Base-by-base conservation (phyloP, 495 filamentous ascomycete species). In the Podospora comata region DNA sequence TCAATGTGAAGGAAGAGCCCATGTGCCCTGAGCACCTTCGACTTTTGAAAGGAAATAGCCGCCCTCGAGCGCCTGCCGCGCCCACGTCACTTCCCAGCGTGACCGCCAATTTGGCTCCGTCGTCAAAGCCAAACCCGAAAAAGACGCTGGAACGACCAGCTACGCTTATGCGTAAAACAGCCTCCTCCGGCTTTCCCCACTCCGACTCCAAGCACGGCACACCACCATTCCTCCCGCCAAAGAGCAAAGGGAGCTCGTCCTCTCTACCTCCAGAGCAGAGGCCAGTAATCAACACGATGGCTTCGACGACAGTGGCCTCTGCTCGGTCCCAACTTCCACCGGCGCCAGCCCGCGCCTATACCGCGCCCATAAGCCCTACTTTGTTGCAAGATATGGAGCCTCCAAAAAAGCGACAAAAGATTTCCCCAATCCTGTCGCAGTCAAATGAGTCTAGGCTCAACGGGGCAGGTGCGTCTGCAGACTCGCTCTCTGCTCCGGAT, bases 381-480 rank as follows among this genome's bases (percentile, higher is more conserved):
- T 11, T 15, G 28, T 20, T 19, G 28, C 0, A 11, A 56, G 55
- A 65, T 56, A 67, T 64, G 19, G 68, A 74, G 53, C 68, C 72
- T 11, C 18, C 58, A 11, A 68, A 60, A 48, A 77, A 74, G 23
- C 65, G 70, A 39, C 66, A 28, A 60, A 67, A 60, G 19, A 26
- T 68, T 5, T 67, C 73, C 48, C 44, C 66, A 11, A 20, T 70
- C 11, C 18, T 62, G 18, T 23, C 16, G 15, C 57, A 32, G 23
- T 66, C 65, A 6, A 61, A 60, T 11, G 65, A 70, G 18, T 1
- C 65, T 16, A 57, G 19, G 26, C 18, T 48, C 3, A 66, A 69
- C 34, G 69, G 62, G 32, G 15, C 2, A 30, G 9, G 9, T 15
- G 15, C 32, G 19, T 19, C 20, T 23, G 3, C 16, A 28, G 19